Base-by-base conservation (phyloP, 495 filamentous ascomycete genomes). In the Podospora conica region DNA sequence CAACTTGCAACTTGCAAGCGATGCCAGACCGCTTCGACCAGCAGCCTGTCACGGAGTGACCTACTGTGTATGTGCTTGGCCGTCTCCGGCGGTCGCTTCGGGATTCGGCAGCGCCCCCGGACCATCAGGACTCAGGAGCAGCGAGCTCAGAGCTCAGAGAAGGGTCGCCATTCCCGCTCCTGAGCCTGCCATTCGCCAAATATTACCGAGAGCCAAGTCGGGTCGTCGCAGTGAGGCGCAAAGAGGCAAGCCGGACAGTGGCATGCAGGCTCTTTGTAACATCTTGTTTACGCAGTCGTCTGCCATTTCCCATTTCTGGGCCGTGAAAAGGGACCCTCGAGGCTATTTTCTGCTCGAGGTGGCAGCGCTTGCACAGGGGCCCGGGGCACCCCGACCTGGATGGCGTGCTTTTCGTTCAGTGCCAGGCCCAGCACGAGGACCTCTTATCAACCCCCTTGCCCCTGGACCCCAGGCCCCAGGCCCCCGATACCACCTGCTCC, bases 1-100 rank as follows among this genome's bases (percentile, higher is more conserved):
- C 25, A 2, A 27, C 25, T 27, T 27, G 25, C 25, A 27, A 27
- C 25, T 27, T 23, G 25, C 27, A 48, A 33, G 24, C 12, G 31
- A 63, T 61, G 20, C 29, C 60, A 66, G 59, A 66, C 65, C 58
- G 65, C 65, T 58, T 54, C 40, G 53, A 20, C n/a, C 9, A 55
- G 9, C 22, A 27, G 31, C 31, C 12, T 25, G 28, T 56, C 40
- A 48, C 55, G 40, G 40, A 48, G 55, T 21, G 63, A 59, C n/a
- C n/a, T n/a, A n/a, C n/a, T n/a, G n/a, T n/a, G n/a, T n/a, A n/a
- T 65, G 3, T 58, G 40, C 40, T 31, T 31, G 29, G 29, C 31
- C 18, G n/a, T 29, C 58, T 15, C n/a, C 25, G 27, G 58, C 15
- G 18, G 29, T 29, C 58, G 58, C 58, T 59, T 59, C 58, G 40